A percentile compares a stretch with the other conserved stretches of the same genome.
These are phyloP conservation scores for Antitrichia curtipendula DNA, from an alignment of 225 moss, liverwort and hornwort species.

Conservation along the genomic window DNA sequence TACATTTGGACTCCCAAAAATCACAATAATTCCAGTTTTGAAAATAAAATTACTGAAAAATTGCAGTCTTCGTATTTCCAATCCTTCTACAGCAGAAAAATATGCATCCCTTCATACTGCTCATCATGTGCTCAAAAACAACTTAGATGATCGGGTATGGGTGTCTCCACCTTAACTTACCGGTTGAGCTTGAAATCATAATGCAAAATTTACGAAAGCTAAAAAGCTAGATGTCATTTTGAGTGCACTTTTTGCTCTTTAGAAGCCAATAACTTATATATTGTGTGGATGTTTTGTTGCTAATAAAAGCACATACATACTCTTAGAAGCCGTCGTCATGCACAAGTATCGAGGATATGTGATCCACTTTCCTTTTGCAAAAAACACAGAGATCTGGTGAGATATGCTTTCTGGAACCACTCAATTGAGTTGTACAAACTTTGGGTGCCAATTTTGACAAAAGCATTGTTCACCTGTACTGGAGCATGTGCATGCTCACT, in stretches of 20 bases:
- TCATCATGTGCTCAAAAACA: too few relatives aligned
- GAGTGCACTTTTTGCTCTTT: not conserved
- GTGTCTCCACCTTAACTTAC: too few relatives aligned
- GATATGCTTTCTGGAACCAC: not conserved
- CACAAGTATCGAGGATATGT: not conserved
- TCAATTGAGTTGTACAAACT: not conserved
- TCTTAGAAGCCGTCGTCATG: rapidly evolving
- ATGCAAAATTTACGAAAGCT: not conserved
- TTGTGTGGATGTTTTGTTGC: too few relatives aligned
- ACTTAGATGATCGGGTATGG: too few relatives aligned
- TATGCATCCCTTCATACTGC: too few relatives aligned
- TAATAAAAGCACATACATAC: not conserved
- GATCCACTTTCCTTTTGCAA: not conserved
- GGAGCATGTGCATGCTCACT: not conserved
- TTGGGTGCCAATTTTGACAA: not conserved
- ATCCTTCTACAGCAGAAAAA: too few relatives aligned
- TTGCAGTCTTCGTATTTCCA: too few relatives aligned
- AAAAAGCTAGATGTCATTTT: too few relatives aligned
- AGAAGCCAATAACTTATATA: not conserved
- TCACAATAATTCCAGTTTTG: too few relatives aligned
- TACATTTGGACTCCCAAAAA: too few relatives aligned
- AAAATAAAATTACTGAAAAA: too few relatives aligned
- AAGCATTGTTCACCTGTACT: not conserved
- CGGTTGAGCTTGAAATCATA: not conserved
- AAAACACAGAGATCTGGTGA: not conserved